Evolutionary conservation across 106 monocot species (phyloP), one percentile per base, ranked within the genome.

Genomic region (Dioscorea zingiberensis): DNA sequence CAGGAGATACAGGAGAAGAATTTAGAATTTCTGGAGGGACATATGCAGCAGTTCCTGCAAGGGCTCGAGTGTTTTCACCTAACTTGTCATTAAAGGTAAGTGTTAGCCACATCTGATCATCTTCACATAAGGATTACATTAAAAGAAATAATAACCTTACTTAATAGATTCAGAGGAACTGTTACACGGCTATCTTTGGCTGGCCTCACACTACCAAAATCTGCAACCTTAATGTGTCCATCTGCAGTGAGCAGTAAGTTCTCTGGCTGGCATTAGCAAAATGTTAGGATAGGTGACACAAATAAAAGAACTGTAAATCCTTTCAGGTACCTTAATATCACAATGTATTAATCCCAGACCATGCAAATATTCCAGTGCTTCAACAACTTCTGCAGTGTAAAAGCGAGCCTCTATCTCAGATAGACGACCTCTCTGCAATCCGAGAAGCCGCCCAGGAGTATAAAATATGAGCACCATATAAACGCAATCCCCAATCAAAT

Each of bases 21-120:
- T 98, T 89, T 17, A 98, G 84, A 76, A 93, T 93, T 80, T 93
- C 98, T 23, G 98, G 98, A 71, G 98, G 98, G 56, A 93, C 74
- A 74, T 98, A 98, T 57, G 92, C 98, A 66, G 98, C 98, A 49
- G 93, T 98, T 70, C 98, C 92, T 23, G 88, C 98, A 80, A 93
- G 89, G n/a, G 88, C 88, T 70, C 89, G 89, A 68, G 93, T 81
- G 59, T 78, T 93, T 69, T 98, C 98, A 75, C 76, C 98, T 98
- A 79, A 46, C 21, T 55, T 46, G 16, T 3, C 18, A 58, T 15
- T 44, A 47, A 63, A 68, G 25, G 1, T 57, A 71, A 74, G 29
- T 64, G 21, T 27, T 51, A 27, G 23, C 16, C 54, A 73, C n/a
- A 49, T 17, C 14, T 13, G 38, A 46, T 65, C 24, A 62, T 58